A percentile compares a stretch with the other conserved stretches of the same genome.
Conservation (phyloP, 129 eudicot genomes). For the Centella asiatica region DNA sequence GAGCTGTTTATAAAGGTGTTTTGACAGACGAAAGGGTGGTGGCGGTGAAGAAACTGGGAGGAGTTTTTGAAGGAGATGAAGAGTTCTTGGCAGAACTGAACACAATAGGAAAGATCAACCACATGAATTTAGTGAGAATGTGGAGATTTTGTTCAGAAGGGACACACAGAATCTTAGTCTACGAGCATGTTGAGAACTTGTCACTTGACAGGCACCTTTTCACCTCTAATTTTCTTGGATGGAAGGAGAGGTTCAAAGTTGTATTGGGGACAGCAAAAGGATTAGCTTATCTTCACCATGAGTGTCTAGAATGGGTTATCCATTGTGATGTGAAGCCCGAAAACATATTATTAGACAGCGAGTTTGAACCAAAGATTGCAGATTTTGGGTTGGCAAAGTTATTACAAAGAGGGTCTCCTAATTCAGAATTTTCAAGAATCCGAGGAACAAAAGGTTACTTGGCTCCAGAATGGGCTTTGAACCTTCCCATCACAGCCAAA, state of each 20-base stretch:
- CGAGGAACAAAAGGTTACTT: conserved; percentile 4
- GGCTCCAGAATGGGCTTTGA: conserved; percentile 5
- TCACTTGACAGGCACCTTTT: conserved; percentile 2
- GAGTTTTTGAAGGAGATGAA: neutral
- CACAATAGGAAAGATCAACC: neutral
- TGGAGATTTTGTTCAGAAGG: conserved; percentile 3
- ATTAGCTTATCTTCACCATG: neutral
- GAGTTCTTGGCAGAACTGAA: neutral
- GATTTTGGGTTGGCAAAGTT: conserved; percentile 6
- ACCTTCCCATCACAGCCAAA: conserved; percentile 1
- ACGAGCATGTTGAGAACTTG: neutral
- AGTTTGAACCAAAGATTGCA: conserved; percentile 5
- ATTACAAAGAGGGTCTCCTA: neutral
- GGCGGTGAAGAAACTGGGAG: neutral
- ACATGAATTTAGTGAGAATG: neutral
- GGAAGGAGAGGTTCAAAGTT: conserved; percentile 1
- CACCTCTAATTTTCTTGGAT: neutral
- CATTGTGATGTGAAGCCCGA: conserved; percentile 2
- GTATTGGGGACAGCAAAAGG: conserved; percentile 4
- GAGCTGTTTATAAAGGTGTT: conserved; percentile 1
- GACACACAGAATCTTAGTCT: neutral
- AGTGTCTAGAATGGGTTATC: conserved; percentile 4
- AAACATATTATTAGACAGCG: conserved; percentile 4
- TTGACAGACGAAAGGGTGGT: neutral
- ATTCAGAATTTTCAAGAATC: neutral